A percentile compares a stretch with the other conserved stretches of the same genome.
Conservation (phyloP, 2,329 filamentous ascomycete species). For the Aquanectria penicillioides region DNA sequence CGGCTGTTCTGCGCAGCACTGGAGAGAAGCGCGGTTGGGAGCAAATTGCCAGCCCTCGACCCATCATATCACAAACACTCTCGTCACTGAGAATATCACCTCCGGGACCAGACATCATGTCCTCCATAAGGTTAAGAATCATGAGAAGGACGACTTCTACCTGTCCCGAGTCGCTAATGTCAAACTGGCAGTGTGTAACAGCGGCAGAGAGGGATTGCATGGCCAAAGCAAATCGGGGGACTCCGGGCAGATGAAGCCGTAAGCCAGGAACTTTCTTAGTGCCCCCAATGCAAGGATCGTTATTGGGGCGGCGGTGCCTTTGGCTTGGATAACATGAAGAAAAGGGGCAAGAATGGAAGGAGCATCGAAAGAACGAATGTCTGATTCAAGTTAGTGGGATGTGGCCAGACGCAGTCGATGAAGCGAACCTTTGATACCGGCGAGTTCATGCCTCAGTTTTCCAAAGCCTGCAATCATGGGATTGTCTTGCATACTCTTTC, state of each 20-base stretch:
- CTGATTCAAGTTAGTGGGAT: conserved; percentile 53
- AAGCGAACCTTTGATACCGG: conserved; percentile 77
- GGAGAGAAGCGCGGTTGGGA: conserved; percentile 93
- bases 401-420: neutral
- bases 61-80: conserved; percentile 99
- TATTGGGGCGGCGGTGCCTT: conserved; percentile 94
- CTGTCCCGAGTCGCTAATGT: conserved; percentile 92
- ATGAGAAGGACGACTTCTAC: conserved; percentile 95
- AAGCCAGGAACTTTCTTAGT: conserved; percentile 95
- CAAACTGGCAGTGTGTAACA: conserved; percentile 97
- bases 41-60: conserved; percentile 95
- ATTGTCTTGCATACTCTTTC: conserved; percentile 97
- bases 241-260: conserved; percentile 85
- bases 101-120: conserved; percentile 93
- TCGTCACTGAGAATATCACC: conserved; percentile 96
- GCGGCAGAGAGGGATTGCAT: conserved; percentile 96
- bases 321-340: conserved; percentile 94
- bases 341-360: conserved; percentile 92
- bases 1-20: conserved; percentile 87
- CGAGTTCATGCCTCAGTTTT: conserved; percentile 86
- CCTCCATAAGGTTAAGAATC: conserved; percentile 97
- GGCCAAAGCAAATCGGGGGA: conserved; percentile 87
- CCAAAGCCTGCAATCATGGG: conserved; percentile 96
- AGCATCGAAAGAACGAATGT: conserved; percentile 89
- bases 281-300: conserved; percentile 94